These are phyloP conservation scores for Crithidia fasciculata DNA, from an alignment of 208 protist genomes.

Conservation along the genomic window DNA sequence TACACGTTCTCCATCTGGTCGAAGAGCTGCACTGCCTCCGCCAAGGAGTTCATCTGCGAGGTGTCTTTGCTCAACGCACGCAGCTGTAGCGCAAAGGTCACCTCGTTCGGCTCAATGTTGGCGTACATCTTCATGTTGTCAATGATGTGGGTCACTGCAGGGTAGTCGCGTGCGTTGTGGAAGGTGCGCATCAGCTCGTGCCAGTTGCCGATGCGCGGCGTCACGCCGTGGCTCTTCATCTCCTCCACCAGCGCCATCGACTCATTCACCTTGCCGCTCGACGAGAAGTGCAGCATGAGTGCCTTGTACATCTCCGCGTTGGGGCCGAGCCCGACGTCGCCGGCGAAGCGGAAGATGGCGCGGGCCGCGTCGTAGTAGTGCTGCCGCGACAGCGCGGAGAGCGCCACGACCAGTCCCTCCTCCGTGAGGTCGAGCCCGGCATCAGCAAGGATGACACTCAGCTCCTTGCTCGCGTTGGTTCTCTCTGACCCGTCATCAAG, in stretches of 20 bases:
- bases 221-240: slow-evolving; percentile 88
- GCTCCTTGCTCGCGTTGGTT: slow-evolving; percentile 77
- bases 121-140: slow-evolving; percentile 94
- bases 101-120: slow-evolving; percentile 92
- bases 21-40: slow-evolving; percentile 87
- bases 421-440: slow-evolving; percentile 82
- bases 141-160: slow-evolving; percentile 82
- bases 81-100: slow-evolving; percentile 84
- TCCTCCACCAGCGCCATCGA: slow-evolving; percentile 86
- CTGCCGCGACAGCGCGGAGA: slow-evolving; percentile 69
- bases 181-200: slow-evolving; percentile 91
- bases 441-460: slow-evolving; percentile 64
- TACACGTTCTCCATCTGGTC: slow-evolving; percentile 93
- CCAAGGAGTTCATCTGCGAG: slow-evolving; percentile 75
- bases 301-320: slow-evolving; percentile 85
- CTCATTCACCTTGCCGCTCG: slow-evolving; percentile 66
- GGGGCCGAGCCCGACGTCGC: slow-evolving; percentile 68
- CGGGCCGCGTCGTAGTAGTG: slow-evolving; percentile 66
- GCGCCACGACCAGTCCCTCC: slow-evolving; percentile 72
- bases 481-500: slow-evolving; percentile 84
- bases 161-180: slow-evolving; percentile 83
- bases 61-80: slow-evolving; percentile 77
- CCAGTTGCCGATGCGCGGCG: slow-evolving; percentile 91
- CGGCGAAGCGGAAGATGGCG: slow-evolving; percentile 79
- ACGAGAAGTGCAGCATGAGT: slow-evolving; percentile 75